Percentiles rank a stretch among this genome's conserved stretches.
These are phyloP conservation scores for Pichia insulana DNA, from an alignment of 805 yeast genomes.

Conservation along the genomic window DNA sequence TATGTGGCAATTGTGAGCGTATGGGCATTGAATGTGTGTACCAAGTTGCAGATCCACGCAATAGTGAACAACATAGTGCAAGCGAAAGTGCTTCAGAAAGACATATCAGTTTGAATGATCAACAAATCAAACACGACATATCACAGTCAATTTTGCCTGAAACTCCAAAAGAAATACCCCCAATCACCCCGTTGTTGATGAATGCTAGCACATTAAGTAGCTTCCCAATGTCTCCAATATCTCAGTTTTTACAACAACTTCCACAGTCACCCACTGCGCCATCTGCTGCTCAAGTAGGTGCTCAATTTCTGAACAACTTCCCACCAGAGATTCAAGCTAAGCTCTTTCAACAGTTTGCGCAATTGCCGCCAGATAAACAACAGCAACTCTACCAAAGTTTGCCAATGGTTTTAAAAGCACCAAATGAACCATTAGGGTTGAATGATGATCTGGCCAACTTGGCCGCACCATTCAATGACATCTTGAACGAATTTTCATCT, in stretches of 20 bases:
- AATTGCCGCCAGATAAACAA: conserved; percentile 13
- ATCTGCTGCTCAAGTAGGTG: conserved; percentile 10
- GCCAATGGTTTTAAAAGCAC: conserved; percentile 6
- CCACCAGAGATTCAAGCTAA: conserved; percentile 13
- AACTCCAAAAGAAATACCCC: not conserved
- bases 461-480: not conserved
- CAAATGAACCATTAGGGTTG: not conserved
- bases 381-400: conserved; percentile 13
- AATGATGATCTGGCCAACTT: not conserved
- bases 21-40: conserved; percentile 76
- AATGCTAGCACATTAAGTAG: conserved; percentile 1
- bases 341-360: conserved; percentile 12
- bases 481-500: not conserved
- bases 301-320: conserved; percentile 11
- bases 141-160: conserved; percentile 1
- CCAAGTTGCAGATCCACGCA: conserved; percentile 5
- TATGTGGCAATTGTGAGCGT: conserved; percentile 69
- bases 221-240: conserved; percentile 10
- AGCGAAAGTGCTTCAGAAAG: not conserved
- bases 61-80: not conserved
- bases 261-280: conserved; percentile 7
- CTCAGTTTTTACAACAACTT: conserved; percentile 10
- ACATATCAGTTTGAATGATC: not conserved
- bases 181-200: conserved; percentile 4
- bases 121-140: conserved; percentile 5